Percentiles rank a stretch among this genome's conserved stretches.
These are phyloP conservation scores for Hysterangium stoloniferum DNA, from an alignment of 768 basidiomycete species.

Conservation along the genomic window DNA sequence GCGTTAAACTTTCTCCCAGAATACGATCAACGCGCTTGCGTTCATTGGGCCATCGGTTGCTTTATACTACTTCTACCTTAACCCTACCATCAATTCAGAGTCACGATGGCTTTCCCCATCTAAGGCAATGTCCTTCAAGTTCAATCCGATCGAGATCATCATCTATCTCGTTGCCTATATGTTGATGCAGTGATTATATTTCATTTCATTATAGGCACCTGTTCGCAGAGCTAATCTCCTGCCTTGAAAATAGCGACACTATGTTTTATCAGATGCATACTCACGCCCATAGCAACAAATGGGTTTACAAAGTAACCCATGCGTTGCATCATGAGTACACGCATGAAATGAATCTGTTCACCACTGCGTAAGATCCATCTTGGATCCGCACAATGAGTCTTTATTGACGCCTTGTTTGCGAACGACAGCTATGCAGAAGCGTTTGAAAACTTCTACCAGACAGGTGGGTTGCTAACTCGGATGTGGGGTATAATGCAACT, in stretches of 20 bases:
- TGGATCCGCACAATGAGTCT: not conserved
- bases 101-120: not conserved
- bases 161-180: not conserved
- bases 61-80: slow-evolving; percentile 1
- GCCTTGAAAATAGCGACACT: not conserved
- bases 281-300: not conserved
- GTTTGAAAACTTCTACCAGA: slow-evolving; percentile 1
- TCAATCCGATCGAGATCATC: not conserved
- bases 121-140: not conserved
- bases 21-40: not conserved
- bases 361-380: not conserved
- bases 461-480: not conserved
- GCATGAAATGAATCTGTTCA: slow-evolving; percentile 1
- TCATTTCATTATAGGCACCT: not conserved
- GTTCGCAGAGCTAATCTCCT: not conserved
- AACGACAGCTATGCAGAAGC: not conserved
- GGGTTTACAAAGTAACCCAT: not conserved
- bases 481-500: not conserved
- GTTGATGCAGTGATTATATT: not conserved
- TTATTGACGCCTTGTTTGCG: not conserved
- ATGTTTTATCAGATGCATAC: slow-evolving; percentile 2
- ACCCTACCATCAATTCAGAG: not conserved
- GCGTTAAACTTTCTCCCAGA: not conserved
- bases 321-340: slow-evolving; percentile 1
- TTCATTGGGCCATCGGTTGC: not conserved